Evolutionary conservation across 1,284 basidiomycete genomes (phyloP), one percentile per base, ranked within the genome.

Genomic region (Trichosporon ovoides): DNA sequence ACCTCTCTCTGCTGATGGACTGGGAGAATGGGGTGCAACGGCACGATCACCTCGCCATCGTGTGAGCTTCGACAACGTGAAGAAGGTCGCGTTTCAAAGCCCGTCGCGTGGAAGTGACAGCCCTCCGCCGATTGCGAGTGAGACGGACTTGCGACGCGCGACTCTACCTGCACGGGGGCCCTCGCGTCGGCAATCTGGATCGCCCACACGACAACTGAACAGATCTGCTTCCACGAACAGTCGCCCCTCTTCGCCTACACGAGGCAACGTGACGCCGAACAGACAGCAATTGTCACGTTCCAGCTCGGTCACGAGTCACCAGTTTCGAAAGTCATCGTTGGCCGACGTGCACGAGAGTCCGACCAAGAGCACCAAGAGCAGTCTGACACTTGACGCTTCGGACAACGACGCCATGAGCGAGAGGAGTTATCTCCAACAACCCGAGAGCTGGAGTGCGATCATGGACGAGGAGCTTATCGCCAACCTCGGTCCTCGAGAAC

Each of bases 401-500:
- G 57, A 58, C 19, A 36, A 49, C 38, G 54, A 53, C 33, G 50
- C 57, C 24, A 38, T 50, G 38, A 51, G 43, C 3, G 53, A 49
- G 9, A 49, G 49, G 53, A 73, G 72, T 53, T 78, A 73, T 50
- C 63, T 76, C 5, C 68, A 68, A 3, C 84, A 87, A 24, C 89
- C 88, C 0, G 81, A 86, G 57, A 95, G 91, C 37, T 98, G 95
- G 95, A 93, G 89, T 69, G 91, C 97, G 75, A 89, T 89, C 69
- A 92, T 93, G 9, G 90, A 96, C 72, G 89, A 91, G 58, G 95
- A 98, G 73, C 84, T 98, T 33, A 91, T 98, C 9, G 86, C 87
- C 40, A 95, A 98, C 71, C 81, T 98, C 20, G 91, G 92, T 19
- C 87, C 91, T 20, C 83, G 93, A 58, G 95, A 98, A 74, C 84